Evolutionary conservation across 345 rosid genomes (phyloP).

Genomic region (Geranium rotundifolium): DNA sequence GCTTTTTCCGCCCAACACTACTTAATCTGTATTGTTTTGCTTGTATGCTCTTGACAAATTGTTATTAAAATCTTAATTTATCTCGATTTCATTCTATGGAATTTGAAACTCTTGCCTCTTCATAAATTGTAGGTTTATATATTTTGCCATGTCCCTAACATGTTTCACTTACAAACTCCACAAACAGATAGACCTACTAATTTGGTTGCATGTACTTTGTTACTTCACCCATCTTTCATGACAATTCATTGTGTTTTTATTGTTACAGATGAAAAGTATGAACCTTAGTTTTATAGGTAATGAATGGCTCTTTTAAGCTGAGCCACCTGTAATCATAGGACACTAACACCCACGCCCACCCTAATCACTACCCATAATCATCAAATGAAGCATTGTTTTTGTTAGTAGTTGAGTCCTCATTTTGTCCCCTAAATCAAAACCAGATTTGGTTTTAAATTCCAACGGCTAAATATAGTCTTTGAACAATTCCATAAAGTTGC

Average conservation of each 20-base stretch:
- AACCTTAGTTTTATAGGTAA: neutral
- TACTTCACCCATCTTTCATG: neutral
- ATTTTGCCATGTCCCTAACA: neutral
- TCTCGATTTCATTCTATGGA: neutral
- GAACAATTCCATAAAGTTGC: no score
- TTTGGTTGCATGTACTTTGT: neutral
- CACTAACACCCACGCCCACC: neutral
- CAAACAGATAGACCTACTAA: neutral
- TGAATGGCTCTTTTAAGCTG: neutral
- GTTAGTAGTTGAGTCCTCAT: no score
- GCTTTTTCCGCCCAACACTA: no score
- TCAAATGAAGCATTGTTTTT: neutral
- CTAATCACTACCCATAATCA: neutral
- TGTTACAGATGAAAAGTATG: neutral
- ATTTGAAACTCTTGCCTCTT: no score
- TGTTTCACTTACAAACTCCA: neutral
- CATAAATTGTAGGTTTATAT: neutral
- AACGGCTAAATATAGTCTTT: neutral
- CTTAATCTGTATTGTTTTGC: no score
- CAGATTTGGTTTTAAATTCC: neutral
- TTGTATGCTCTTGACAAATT: no score
- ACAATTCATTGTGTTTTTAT: no score
- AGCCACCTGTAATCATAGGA: neutral
- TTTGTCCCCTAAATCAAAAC: neutral
- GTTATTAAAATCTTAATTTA: no score